Evolutionary conservation across 2,329 filamentous ascomycete species (phyloP).

Genomic region (Aspergillus intermedius): DNA sequence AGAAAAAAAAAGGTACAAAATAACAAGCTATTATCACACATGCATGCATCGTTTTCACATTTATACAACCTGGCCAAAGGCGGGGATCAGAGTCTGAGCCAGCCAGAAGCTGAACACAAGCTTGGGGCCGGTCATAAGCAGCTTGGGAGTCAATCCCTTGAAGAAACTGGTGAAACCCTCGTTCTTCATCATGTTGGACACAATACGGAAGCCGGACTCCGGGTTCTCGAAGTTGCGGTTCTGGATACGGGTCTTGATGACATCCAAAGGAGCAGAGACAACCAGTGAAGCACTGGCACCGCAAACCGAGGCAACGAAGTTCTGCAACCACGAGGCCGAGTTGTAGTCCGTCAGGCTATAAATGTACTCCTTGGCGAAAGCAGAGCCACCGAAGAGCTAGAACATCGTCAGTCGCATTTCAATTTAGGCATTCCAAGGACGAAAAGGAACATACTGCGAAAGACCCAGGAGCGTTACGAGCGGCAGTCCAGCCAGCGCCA

Average conservation of each 20-base stretch:
- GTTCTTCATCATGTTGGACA: constrained; percentile 86
- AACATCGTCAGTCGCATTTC: constrained; percentile 5
- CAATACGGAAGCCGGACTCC: constrained; percentile 84
- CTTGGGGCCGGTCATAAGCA: constrained; percentile 98
- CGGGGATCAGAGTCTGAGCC: constrained; percentile 93
- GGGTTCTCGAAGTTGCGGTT: constrained; percentile 99
- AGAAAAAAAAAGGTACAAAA: constrained; percentile 4
- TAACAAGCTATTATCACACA: constrained; percentile 10
- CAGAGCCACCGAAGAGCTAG: constrained; percentile 91
- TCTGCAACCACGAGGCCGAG: constrained; percentile 86
- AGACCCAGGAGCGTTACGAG: constrained; percentile 90
- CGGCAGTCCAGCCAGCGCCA: constrained; percentile 95
- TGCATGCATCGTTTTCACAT: constrained; percentile 9
- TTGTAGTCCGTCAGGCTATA: constrained; percentile 92
- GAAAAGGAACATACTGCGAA: constrained; percentile 67
- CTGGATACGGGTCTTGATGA: constrained; percentile 97
- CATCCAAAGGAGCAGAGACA: constrained; percentile 91
- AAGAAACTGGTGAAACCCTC: constrained; percentile 87
- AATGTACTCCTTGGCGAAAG: constrained; percentile 94
- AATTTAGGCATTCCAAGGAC: constrained; percentile 10
- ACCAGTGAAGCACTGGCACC: constrained; percentile 92
- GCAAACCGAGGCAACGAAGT: constrained; percentile 93
- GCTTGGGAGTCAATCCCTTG: constrained; percentile 94
- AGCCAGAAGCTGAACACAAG: constrained; percentile 99
- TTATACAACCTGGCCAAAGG: constrained; percentile 67